Conservation (phyloP, 306 rosid genomes). For the Delonix regia region DNA sequence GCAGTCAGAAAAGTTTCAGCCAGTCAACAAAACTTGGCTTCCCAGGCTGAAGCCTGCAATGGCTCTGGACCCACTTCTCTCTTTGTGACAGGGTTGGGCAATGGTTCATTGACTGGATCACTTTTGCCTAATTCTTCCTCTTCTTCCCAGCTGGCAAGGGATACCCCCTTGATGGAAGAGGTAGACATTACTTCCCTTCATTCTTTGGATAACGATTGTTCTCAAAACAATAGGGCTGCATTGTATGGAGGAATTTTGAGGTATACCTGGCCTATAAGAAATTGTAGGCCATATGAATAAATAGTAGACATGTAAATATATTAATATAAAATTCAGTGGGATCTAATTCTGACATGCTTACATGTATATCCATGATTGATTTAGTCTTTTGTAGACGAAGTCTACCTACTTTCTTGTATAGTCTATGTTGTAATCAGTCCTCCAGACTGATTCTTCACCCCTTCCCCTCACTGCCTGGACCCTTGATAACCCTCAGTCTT, state of each 20-base stretch:
- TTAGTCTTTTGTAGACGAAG: too few species aligned
- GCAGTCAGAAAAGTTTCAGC: constrained; percentile 52
- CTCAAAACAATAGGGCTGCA: constrained; percentile 3
- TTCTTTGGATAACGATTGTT: not conserved
- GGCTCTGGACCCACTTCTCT: constrained; percentile 79
- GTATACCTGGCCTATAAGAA: too few species aligned
- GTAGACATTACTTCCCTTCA: constrained; percentile 44
- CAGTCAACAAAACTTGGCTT: constrained; percentile 87
- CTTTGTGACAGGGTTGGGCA: constrained; percentile 71
- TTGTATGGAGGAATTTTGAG: too few species aligned
- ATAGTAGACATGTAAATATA: not conserved
- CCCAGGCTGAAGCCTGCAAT: constrained; percentile 76
- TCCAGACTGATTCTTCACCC: too few species aligned
- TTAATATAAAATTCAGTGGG: not conserved
- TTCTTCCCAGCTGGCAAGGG: constrained; percentile 79
- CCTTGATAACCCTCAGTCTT: too few species aligned
- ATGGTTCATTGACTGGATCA: constrained; percentile 79
- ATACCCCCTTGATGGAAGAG: constrained; percentile 85
- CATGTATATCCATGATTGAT: too few species aligned
- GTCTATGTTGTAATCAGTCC: too few species aligned
- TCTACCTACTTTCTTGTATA: not conserved
- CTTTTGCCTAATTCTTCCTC: constrained; percentile 79
- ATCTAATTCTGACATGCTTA: not conserved
- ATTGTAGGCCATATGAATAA: not conserved
- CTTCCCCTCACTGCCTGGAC: too few species aligned